Base-by-base conservation (phyloP, 176 grass and related monocot genomes). In the Stipa capillata region DNA sequence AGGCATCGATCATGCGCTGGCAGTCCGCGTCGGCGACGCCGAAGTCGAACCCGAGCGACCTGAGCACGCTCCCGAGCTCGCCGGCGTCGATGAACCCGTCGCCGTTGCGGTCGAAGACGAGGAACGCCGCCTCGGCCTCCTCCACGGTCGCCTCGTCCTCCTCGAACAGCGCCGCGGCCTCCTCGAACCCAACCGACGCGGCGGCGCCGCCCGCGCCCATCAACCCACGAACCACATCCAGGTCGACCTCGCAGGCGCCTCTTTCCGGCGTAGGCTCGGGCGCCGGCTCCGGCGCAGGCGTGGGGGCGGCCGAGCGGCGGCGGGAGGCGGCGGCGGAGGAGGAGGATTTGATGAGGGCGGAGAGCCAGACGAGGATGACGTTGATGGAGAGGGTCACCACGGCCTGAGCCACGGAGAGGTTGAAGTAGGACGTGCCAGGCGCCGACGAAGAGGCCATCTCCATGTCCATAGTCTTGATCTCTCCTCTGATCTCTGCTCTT, bases 81-180 rank as follows among this genome's bases (percentile, higher is more conserved):
- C 28, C 70, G 45, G 93, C 90, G 59, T 79, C 90, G 50, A 97
- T 86, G 67, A 88, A 93, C 0, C 93, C 93, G 73, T 97, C 85
- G 34, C 82, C 82, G 78, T 97, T 73, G 45, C 81, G 32, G 72
- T 97, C 93, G 59, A 97, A 97, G n/a, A 93, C 88, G 11, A 65
- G 79, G 85, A 97, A 97, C 36, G 85, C 90, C 7, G 82, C 82
- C 31, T 25, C 75, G 2, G 88, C 90, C 69, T 97, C 90, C 71
- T 86, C 90, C 75, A 88, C 52, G 18, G 82, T 93, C 0, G 85
- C 90, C 47, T 93, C 90, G 45, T 93, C 91, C 72, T 93, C 87
- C 37, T 97, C 87, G 75, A 97, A 97, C 65, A 93, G 89, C 47
- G 77, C 72, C 0, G 76, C 82, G 0, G 91, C 85, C 31, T 97